Conservation (phyloP, 108 stramenopile species). For the Asterionellopsis glacialis region DNA sequence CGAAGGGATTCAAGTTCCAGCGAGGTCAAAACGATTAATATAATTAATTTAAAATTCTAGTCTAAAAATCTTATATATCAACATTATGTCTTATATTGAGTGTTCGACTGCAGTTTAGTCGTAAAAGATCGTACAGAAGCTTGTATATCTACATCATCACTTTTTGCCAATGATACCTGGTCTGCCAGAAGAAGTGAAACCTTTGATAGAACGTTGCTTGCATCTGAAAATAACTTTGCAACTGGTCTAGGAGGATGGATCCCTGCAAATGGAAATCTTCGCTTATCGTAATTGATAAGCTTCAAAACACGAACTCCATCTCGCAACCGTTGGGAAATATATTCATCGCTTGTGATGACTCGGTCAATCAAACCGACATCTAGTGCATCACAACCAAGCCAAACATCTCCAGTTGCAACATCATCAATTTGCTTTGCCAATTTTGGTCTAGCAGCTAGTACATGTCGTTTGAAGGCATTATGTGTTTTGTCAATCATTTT, state of each 20-base stretch:
- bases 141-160: too few relatives aligned
- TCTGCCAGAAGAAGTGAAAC: too few relatives aligned
- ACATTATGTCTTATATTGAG: too few relatives aligned
- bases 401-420: slow-evolving; percentile 71
- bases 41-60: too few relatives aligned
- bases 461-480: slow-evolving; percentile 66
- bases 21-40: slow-evolving; percentile 11
- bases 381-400: slow-evolving; percentile 68
- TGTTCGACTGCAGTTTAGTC: too few relatives aligned
- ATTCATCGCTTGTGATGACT: slow-evolving; percentile 76
- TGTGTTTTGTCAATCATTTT: slow-evolving; percentile 69
- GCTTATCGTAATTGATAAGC: slow-evolving; percentile 37
- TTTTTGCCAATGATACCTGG: too few relatives aligned
- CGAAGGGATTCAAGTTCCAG: slow-evolving; percentile 64
- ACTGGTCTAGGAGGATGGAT: too few relatives aligned
- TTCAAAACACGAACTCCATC: slow-evolving; percentile 61
- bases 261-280: slow-evolving; percentile 20
- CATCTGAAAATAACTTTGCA: too few relatives aligned
- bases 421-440: slow-evolving; percentile 44
- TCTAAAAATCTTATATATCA: too few relatives aligned
- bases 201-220: too few relatives aligned
- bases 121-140: too few relatives aligned
- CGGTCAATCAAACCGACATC: slow-evolving; percentile 64
- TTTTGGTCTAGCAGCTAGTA: slow-evolving; percentile 47
- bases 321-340: slow-evolving; percentile 49